phyloP scores from a whole-genome alignment of 495 filamentous ascomycete species.

The Aspergillus incahuasiensis region DNA sequence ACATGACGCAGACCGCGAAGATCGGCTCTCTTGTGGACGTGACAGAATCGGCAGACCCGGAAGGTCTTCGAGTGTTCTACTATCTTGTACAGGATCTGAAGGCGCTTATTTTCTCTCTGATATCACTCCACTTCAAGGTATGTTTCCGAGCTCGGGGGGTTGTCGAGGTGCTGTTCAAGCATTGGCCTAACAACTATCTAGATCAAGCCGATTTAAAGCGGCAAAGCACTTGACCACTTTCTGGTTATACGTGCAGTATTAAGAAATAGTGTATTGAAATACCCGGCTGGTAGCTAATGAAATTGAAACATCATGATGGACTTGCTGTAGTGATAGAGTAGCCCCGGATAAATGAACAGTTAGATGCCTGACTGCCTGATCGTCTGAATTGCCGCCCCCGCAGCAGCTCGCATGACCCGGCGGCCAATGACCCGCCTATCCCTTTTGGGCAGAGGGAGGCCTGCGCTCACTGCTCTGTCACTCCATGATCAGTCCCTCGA shows the following conservation, averaged over 20 bases:
- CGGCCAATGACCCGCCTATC: slow-evolving; percentile 16
- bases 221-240: background rate
- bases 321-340: background rate
- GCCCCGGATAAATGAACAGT: background rate
- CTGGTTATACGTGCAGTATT: background rate
- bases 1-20: slow-evolving; percentile 75
- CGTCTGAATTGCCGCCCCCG: slow-evolving; percentile 28
- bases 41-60: slow-evolving; percentile 90
- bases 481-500: background rate
- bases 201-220: slow-evolving; percentile 76
- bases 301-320: background rate
- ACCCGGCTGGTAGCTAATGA: background rate
- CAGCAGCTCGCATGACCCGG: slow-evolving; percentile 43
- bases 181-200: slow-evolving; percentile 18
- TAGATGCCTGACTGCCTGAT: slow-evolving; percentile 17
- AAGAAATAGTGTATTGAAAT: background rate
- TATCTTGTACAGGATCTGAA: slow-evolving; percentile 98
- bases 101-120: slow-evolving; percentile 93
- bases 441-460: slow-evolving; percentile 21
- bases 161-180: background rate
- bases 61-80: slow-evolving; percentile 98
- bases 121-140: slow-evolving; percentile 96
- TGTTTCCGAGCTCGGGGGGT: background rate
- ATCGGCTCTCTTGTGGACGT: slow-evolving; percentile 97
- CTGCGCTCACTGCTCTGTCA: background rate